Evolutionary conservation across 2,329 filamentous ascomycete species (phyloP).

Genomic region (Talaromyces sp.): DNA sequence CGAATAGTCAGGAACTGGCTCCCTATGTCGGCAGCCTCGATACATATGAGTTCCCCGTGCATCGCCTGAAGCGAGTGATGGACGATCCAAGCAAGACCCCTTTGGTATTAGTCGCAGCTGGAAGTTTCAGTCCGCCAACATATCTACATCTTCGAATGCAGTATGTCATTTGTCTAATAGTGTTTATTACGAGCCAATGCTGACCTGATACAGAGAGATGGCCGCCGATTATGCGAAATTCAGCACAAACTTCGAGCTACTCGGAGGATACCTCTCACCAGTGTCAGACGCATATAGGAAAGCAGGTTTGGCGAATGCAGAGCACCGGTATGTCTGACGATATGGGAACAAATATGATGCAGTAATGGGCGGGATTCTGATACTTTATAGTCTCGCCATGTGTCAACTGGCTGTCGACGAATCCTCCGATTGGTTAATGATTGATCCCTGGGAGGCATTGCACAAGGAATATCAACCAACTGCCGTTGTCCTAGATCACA

Average conservation of each 20-base stretch:
- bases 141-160: slow-evolving; percentile 50
- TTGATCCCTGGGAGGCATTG: slow-evolving; percentile 85
- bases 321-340: slow-evolving; percentile 54
- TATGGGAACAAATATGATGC: not conserved
- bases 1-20: slow-evolving; percentile 24
- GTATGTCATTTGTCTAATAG: slow-evolving; percentile 15
- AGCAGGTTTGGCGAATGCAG: slow-evolving; percentile 68
- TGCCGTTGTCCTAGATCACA: slow-evolving; percentile 84
- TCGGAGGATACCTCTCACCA: slow-evolving; percentile 81
- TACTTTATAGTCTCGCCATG: slow-evolving; percentile 66
- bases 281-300: slow-evolving; percentile 76
- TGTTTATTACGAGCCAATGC: slow-evolving; percentile 30
- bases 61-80: slow-evolving; percentile 46
- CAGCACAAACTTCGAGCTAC: slow-evolving; percentile 74
- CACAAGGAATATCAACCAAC: slow-evolving; percentile 84
- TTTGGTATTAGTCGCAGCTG: slow-evolving; percentile 48
- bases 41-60: slow-evolving; percentile 45
- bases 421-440: slow-evolving; percentile 76
- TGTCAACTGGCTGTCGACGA: slow-evolving; percentile 72
- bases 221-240: slow-evolving; percentile 74
- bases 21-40: slow-evolving; percentile 28
- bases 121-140: slow-evolving; percentile 69
- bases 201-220: slow-evolving; percentile 77
- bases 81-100: slow-evolving; percentile 47
- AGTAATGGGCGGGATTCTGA: not conserved